phyloP scores from a whole-genome alignment of 2,329 filamentous ascomycete genomes.

The Graphilbum sp. region DNA sequence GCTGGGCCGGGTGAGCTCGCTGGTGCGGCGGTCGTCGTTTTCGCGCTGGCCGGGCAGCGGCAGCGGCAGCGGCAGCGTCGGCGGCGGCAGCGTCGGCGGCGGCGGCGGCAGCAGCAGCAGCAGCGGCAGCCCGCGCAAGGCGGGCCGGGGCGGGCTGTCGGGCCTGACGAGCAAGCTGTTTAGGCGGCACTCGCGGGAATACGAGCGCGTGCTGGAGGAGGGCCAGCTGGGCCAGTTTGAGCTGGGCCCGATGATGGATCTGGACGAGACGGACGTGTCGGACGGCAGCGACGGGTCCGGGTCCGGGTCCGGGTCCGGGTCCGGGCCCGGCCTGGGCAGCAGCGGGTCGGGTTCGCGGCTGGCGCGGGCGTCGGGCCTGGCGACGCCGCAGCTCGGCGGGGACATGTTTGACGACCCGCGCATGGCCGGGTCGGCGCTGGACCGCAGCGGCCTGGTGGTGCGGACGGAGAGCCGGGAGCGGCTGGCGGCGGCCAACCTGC shows the following conservation, averaged over 20 bases:
- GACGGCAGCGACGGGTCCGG: conserved; percentile 36
- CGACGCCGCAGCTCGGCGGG: conserved; percentile 45
- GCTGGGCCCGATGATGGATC: conserved; percentile 47
- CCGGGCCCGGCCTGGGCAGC: not conserved
- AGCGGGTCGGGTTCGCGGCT: conserved; percentile 1
- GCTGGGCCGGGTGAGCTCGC: conserved; percentile 31
- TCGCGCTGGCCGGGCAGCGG: conserved; percentile 17
- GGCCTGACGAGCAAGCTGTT: conserved; percentile 48
- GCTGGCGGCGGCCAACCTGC: conserved; percentile 37
- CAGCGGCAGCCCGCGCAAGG: not conserved
- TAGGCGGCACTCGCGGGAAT: conserved; percentile 33
- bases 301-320: not conserved
- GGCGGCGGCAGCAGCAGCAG: not conserved
- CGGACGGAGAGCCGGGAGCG: conserved; percentile 78
- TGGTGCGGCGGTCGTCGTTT: conserved; percentile 26
- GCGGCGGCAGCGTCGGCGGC: not conserved
- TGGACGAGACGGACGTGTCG: conserved; percentile 46
- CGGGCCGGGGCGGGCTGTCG: conserved; percentile 25
- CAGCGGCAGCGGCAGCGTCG: not conserved
- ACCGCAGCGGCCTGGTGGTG: conserved; percentile 57
- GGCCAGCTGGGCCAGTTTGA: conserved; percentile 62
- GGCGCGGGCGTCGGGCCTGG: conserved; percentile 43
- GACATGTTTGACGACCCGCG: conserved; percentile 32
- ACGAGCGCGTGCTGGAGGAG: conserved; percentile 77
- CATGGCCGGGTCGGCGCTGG: conserved; percentile 27